phyloP scores from a whole-genome alignment of 78 protist species.

The Polysphondylium violaceum region DNA sequence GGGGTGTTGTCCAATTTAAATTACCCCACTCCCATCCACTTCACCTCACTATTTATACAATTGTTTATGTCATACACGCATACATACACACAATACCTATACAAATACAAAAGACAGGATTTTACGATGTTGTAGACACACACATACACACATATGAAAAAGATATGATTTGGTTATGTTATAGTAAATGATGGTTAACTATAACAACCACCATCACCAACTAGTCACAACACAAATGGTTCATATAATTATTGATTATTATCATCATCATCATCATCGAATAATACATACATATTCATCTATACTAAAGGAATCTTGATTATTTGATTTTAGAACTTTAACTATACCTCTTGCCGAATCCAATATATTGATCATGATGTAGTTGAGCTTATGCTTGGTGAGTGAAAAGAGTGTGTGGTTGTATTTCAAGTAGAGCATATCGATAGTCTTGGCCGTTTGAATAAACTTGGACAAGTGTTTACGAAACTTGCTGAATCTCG shows the following conservation, averaged over 20 bases:
- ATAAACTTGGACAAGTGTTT: neutral
- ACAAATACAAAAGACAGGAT: too few relatives aligned
- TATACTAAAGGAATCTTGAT: neutral
- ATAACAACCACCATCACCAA: too few relatives aligned
- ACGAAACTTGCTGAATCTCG: neutral
- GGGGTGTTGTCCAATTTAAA: too few relatives aligned
- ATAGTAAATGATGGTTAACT: too few relatives aligned
- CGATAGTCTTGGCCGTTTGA: neutral
- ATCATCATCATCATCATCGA: neutral
- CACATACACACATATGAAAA: too few relatives aligned
- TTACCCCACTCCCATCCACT: too few relatives aligned
- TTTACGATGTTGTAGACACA: too few relatives aligned
- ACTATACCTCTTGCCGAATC: conserved; percentile 36
- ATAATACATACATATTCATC: neutral
- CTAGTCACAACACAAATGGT: too few relatives aligned
- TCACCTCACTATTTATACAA: too few relatives aligned
- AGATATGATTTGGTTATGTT: too few relatives aligned
- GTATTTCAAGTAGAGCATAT: neutral
- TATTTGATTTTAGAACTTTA: conserved; percentile 1
- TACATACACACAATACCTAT: too few relatives aligned
- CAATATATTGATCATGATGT: conserved; percentile 2
- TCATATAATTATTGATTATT: neutral
- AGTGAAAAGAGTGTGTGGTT: conserved; percentile 32
- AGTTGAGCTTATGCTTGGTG: conserved; percentile 7
- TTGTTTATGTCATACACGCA: too few relatives aligned